Percentiles rank a stretch among this genome's conserved stretches.
phyloP scores from a whole-genome alignment of 2,329 filamentous ascomycete genomes.

The Beauveria asiatica region DNA sequence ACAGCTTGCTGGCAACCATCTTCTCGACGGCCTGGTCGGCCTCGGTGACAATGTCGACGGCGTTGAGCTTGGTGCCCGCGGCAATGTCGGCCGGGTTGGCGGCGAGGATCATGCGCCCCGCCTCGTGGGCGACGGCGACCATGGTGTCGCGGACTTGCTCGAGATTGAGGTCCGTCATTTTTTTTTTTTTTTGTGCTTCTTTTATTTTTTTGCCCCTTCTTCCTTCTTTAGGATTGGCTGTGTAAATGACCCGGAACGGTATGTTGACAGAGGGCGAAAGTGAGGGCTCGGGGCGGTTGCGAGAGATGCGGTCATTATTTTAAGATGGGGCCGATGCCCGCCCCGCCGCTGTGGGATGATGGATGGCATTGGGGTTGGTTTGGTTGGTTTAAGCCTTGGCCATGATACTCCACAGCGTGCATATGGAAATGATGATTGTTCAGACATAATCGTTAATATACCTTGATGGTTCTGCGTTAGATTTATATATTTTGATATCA shows the following conservation, averaged over 20 bases:
- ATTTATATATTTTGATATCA: no score
- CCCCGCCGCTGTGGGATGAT: background rate
- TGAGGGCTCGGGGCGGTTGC: background rate
- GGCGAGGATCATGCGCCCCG: constrained; percentile 54
- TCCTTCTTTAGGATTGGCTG: background rate
- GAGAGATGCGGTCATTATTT: background rate
- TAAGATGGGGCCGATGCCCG: background rate
- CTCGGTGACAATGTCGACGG: constrained; percentile 61
- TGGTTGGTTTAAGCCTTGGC: background rate
- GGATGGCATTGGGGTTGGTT: no score
- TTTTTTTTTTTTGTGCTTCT: background rate
- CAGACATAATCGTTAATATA: no score
- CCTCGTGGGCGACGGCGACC: constrained; percentile 50
- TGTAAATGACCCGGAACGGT: no score
- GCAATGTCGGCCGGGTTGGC: constrained; percentile 51
- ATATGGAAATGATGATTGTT: no score
- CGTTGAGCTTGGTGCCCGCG: constrained; percentile 56
- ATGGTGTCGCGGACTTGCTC: constrained; percentile 55
- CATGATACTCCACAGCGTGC: background rate
- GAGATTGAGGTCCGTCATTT: constrained; percentile 50
- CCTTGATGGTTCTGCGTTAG: no score
- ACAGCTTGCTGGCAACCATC: constrained; percentile 48
- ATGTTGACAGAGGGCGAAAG: no score
- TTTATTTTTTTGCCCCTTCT: constrained; percentile 19
- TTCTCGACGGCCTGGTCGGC: constrained; percentile 57